These are phyloP conservation scores for Pontederia crassipes DNA, from an alignment of 176 grass and related monocot species.

Conservation along the genomic window DNA sequence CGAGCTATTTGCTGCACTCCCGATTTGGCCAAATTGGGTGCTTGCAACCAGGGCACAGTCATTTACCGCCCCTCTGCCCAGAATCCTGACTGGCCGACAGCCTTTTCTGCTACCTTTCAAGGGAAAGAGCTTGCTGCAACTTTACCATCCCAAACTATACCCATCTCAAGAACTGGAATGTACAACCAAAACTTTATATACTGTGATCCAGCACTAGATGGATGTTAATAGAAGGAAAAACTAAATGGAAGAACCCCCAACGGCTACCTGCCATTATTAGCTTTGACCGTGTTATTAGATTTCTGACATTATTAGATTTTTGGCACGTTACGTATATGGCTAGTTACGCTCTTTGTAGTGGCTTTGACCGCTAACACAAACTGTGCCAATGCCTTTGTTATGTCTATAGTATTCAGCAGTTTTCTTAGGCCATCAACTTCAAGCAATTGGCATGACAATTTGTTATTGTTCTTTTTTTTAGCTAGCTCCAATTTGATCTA, in stretches of 20 bases:
- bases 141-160: slow-evolving; percentile 53
- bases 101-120: slow-evolving; percentile 63
- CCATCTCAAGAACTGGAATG: slow-evolving; percentile 79
- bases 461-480: no score
- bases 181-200: slow-evolving; percentile 98
- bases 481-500: no score
- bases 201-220: slow-evolving; percentile 63
- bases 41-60: slow-evolving; percentile 65
- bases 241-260: slow-evolving; percentile 96
- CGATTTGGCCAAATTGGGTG: slow-evolving; percentile 87
- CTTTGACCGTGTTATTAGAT: no score
- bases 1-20: slow-evolving; percentile 89
- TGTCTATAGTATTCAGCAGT: neutral
- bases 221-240: slow-evolving; percentile 85
- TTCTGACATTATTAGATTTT: no score
- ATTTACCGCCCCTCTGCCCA: slow-evolving; percentile 61
- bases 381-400: neutral
- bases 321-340: no score
- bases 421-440: neutral
- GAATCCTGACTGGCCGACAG: slow-evolving; percentile 75
- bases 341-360: no score
- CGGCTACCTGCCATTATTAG: slow-evolving; percentile 50
- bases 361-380: no score
- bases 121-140: slow-evolving; percentile 63
- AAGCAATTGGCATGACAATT: slow-evolving; percentile 4